Conservation (phyloP, 2,329 filamentous ascomycete genomes). For the Alternaria solani region DNA sequence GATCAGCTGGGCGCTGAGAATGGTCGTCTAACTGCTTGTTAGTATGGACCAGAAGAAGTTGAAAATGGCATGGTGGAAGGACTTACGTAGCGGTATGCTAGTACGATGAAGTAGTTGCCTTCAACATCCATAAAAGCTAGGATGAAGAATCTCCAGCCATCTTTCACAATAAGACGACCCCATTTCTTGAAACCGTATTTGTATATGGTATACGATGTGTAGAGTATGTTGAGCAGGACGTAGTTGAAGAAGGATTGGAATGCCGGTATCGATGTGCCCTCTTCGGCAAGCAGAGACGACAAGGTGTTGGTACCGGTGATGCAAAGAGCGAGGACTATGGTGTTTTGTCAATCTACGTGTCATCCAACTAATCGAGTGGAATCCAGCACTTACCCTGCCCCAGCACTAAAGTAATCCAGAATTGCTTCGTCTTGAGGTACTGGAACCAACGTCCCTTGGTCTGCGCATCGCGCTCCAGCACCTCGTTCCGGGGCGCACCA, state of each 20-base stretch:
- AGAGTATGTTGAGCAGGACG: slow-evolving; percentile 80
- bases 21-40: slow-evolving; percentile 71
- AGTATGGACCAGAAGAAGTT: background rate
- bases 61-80: background rate
- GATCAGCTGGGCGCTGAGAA: slow-evolving; percentile 91
- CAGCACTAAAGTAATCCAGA: slow-evolving; percentile 82
- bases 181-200: slow-evolving; percentile 79
- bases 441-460: slow-evolving; percentile 62
- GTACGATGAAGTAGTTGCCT: slow-evolving; percentile 97
- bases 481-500: slow-evolving; percentile 23
- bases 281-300: slow-evolving; percentile 72
- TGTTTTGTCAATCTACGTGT: background rate
- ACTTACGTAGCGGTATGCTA: slow-evolving; percentile 75
- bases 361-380: background rate
- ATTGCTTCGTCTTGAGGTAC: slow-evolving; percentile 84
- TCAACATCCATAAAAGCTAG: slow-evolving; percentile 93
- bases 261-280: slow-evolving; percentile 83
- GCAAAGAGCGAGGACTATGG: slow-evolving; percentile 67
- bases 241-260: slow-evolving; percentile 98
- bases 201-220: slow-evolving; percentile 80
- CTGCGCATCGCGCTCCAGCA: slow-evolving; percentile 48
- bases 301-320: slow-evolving; percentile 95
- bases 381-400: slow-evolving; percentile 60
- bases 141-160: slow-evolving; percentile 92
- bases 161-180: slow-evolving; percentile 66